Conservation (phyloP, 768 basidiomycete genomes). For the Amanita thiersii region DNA sequence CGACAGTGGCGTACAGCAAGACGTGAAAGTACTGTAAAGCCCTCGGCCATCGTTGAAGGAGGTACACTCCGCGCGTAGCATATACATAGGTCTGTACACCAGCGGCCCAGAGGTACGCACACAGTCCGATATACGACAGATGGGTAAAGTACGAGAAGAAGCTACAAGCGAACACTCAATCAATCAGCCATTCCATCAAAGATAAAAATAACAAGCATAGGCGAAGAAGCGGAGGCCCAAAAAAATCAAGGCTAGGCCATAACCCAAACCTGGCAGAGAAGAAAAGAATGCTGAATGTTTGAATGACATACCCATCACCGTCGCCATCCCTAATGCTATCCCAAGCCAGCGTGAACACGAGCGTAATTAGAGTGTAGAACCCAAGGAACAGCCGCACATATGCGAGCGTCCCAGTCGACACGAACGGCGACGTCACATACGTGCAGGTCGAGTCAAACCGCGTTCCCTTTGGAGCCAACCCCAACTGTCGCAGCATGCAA, state of each 20-base stretch:
- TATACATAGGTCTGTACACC: constrained; percentile 45
- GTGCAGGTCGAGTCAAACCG: constrained; percentile 27
- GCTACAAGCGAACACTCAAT: constrained; percentile 20
- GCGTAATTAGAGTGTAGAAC: constrained; percentile 37
- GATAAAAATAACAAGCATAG: background rate
- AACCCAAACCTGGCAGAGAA: background rate
- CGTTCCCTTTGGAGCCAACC: constrained; percentile 1
- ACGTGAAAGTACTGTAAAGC: constrained; percentile 50
- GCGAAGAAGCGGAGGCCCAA: background rate
- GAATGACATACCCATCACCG: constrained; percentile 22
- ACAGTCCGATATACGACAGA: constrained; percentile 52
- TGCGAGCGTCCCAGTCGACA: constrained; percentile 37
- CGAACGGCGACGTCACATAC: constrained; percentile 42
- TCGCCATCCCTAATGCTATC: constrained; percentile 18
- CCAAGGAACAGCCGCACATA: constrained; percentile 39
- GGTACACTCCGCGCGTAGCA: constrained; percentile 29
- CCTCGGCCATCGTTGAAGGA: constrained; percentile 52
- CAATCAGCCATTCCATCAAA: background rate
- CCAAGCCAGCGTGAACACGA: constrained; percentile 30
- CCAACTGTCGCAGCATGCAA: background rate
- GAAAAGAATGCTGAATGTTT: constrained; percentile 3
- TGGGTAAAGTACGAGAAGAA: constrained; percentile 61
- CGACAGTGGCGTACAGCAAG: constrained; percentile 39
- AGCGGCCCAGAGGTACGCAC: constrained; percentile 55
- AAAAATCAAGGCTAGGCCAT: background rate